phyloP scores from a whole-genome alignment of 129 eudicot species.

The Smallanthus sonchifolius region DNA sequence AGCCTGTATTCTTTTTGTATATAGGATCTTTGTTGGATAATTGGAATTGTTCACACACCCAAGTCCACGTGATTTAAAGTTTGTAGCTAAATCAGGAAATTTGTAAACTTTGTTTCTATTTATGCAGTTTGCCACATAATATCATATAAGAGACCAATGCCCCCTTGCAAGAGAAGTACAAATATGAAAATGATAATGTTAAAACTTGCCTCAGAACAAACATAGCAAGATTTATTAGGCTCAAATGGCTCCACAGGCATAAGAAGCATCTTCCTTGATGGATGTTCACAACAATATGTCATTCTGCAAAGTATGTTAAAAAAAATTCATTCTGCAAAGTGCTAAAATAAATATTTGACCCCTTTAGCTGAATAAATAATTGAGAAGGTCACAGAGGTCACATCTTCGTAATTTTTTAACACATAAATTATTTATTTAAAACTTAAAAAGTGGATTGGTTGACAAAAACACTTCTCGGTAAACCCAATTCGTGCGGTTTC shows the following conservation, averaged over 20 bases:
- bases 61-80: not conserved
- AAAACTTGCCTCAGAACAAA: slow-evolving; percentile 80
- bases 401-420: not conserved
- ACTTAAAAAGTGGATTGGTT: not conserved
- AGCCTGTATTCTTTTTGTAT: not conserved
- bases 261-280: slow-evolving; percentile 90
- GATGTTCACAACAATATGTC: slow-evolving; percentile 94
- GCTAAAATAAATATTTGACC: not conserved
- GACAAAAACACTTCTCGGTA: not conserved
- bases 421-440: not conserved
- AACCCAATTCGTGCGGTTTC: not conserved
- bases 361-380: not conserved
- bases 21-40: too few species aligned
- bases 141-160: not conserved
- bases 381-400: not conserved
- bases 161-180: not conserved
- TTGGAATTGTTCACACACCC: too few species aligned
- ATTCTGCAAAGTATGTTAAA: slow-evolving; percentile 42
- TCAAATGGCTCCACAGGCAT: slow-evolving; percentile 98
- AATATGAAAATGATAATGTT: not conserved
- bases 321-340: not conserved
- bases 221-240: slow-evolving; percentile 86
- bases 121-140: not conserved
- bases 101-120: too few species aligned
- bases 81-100: not conserved